These are phyloP conservation scores for Shiraia sp. DNA, from an alignment of 2,329 filamentous ascomycete genomes.

Conservation along the genomic window DNA sequence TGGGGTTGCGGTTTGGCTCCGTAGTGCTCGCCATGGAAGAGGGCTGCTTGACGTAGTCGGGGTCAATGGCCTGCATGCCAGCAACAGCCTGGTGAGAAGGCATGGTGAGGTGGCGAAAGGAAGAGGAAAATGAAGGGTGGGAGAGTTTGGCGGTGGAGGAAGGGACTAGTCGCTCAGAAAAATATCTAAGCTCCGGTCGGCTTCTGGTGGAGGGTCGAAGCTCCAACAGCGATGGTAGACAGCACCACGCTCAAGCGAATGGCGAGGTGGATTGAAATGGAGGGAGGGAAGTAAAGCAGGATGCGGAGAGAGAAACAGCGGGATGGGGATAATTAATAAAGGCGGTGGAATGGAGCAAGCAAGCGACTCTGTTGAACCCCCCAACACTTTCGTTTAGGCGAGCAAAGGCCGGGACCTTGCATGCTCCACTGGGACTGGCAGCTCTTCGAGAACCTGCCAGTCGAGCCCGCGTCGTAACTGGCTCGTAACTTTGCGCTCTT, in stretches of 20 bases:
- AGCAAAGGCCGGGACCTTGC: slow-evolving; percentile 39
- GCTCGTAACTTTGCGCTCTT: slow-evolving; percentile 23
- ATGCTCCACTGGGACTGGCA: slow-evolving; percentile 12
- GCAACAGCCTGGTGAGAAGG: slow-evolving; percentile 56
- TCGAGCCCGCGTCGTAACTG: too few species aligned
- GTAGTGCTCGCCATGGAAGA: slow-evolving; percentile 53
- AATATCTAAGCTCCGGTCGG: slow-evolving; percentile 17
- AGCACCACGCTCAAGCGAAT: slow-evolving; percentile 26
- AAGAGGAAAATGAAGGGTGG: slow-evolving; percentile 8
- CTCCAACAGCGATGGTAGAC: slow-evolving; percentile 23
- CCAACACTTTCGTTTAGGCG: slow-evolving; percentile 32
- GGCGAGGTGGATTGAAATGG: slow-evolving; percentile 12
- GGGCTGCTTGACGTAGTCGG: slow-evolving; percentile 52
- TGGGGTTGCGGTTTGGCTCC: slow-evolving; percentile 57
- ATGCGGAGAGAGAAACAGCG: slow-evolving; percentile 13
- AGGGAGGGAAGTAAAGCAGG: slow-evolving; percentile 22
- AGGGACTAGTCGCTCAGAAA: slow-evolving; percentile 20
- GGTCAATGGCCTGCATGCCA: slow-evolving; percentile 54
- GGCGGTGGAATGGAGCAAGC: slow-evolving; percentile 30
- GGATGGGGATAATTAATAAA: slow-evolving; percentile 23
- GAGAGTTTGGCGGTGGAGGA: slow-evolving; percentile 14
- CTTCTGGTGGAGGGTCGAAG: slow-evolving; percentile 11
- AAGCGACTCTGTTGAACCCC: slow-evolving; percentile 30
- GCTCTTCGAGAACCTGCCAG: slow-evolving; percentile 25
- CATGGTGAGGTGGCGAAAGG: slow-evolving; percentile 42